A percentile compares a stretch with the other conserved stretches of the same genome.
These are phyloP conservation scores for Polyporus arcularius DNA, from an alignment of 768 basidiomycete genomes.

Conservation along the genomic window DNA sequence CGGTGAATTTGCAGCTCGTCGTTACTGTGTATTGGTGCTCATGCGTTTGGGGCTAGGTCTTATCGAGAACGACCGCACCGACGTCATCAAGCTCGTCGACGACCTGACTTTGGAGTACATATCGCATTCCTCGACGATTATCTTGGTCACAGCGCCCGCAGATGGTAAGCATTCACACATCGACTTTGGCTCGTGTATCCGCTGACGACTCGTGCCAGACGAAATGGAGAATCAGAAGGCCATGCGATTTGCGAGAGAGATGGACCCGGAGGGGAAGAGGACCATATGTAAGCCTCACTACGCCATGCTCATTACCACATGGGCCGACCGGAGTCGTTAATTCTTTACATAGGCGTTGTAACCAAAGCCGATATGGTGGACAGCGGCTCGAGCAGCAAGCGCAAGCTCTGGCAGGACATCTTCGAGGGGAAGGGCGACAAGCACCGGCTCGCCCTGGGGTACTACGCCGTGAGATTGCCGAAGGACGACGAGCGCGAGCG, in stretches of 20 bases:
- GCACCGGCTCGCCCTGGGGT: conserved; percentile 46
- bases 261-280: conserved; percentile 54
- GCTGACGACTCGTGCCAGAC: conserved; percentile 38
- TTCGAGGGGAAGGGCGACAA: conserved; percentile 48
- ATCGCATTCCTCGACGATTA: conserved; percentile 50
- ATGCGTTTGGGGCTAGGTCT: conserved; percentile 42
- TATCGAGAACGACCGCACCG: conserved; percentile 52
- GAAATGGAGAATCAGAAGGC: conserved; percentile 70
- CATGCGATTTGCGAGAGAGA: conserved; percentile 50
- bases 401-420: conserved; percentile 49
- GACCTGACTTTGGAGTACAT: conserved; percentile 52
- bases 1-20: conserved; percentile 27
- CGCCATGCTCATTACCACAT: neutral
- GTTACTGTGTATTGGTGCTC: conserved; percentile 21
- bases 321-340: too few relatives aligned
- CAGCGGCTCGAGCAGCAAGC: conserved; percentile 42
- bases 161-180: conserved; percentile 41
- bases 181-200: neutral
- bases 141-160: conserved; percentile 69
- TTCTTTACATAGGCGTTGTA: conserved; percentile 50
- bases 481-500: conserved; percentile 54
- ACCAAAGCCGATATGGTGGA: conserved; percentile 68
- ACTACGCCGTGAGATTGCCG: conserved; percentile 67
- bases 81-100: conserved; percentile 46
- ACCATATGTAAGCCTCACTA: conserved; percentile 54